phyloP scores from a whole-genome alignment of 495 filamentous ascomycete species.

The Podospora pseudoanserina region DNA sequence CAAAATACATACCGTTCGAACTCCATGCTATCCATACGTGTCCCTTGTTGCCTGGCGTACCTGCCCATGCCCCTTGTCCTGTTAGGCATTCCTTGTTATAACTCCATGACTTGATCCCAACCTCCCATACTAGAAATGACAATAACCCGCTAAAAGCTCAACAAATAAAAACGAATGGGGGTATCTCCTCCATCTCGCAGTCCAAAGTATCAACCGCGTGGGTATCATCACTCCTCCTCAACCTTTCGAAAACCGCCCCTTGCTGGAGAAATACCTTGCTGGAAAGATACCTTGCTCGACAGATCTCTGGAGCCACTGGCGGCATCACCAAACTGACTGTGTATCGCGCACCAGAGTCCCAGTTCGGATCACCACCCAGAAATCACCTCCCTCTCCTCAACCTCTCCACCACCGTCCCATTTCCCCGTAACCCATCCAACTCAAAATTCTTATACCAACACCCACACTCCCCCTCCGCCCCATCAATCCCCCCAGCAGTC shows the following conservation, averaged over 20 bases:
- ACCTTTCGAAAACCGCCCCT: too few species aligned
- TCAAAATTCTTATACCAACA: slow-evolving; percentile 28
- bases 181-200: background rate
- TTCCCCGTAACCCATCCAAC: slow-evolving; percentile 1
- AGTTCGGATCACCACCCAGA: background rate
- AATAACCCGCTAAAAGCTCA: background rate
- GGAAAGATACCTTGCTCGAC: too few species aligned
- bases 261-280: too few species aligned
- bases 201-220: too few species aligned
- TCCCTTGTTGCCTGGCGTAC: background rate
- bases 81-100: background rate
- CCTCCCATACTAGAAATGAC: background rate
- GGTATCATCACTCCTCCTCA: background rate
- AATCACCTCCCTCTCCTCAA: background rate
- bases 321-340: too few species aligned
- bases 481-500: background rate
- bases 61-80: background rate
- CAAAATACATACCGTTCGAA: background rate
- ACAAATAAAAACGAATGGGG: background rate
- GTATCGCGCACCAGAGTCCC: too few species aligned
- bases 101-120: background rate
- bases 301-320: too few species aligned
- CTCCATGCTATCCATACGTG: background rate
- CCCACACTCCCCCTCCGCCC: slow-evolving; percentile 17
- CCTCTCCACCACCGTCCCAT: background rate